Evolutionary conservation across 257 asterid genomes (phyloP).

Genomic region (Solanum rostratum): DNA sequence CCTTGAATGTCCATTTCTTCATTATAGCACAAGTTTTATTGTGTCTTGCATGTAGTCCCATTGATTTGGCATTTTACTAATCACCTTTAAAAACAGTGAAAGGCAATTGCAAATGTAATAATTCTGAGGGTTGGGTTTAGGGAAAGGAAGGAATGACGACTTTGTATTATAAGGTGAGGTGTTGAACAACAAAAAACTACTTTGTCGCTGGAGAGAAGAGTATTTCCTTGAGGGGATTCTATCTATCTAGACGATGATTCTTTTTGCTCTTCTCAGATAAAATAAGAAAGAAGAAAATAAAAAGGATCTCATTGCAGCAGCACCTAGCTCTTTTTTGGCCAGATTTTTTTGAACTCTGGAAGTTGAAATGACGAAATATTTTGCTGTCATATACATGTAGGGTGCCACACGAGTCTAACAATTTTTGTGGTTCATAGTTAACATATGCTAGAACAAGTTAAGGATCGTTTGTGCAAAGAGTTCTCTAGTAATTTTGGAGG

Average conservation of each 20-base stretch:
- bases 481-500: not conserved
- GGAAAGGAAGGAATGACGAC: not conserved
- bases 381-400: not conserved
- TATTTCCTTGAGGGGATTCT: not conserved
- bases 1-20: not conserved
- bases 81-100: not conserved
- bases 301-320: not conserved
- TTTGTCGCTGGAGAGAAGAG: not conserved
- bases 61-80: not conserved
- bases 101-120: not conserved
- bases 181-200: not conserved
- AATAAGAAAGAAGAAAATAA: not conserved
- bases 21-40: not conserved
- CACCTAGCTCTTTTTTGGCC: not conserved
- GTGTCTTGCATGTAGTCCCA: not conserved
- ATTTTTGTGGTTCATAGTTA: not conserved
- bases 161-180: not conserved
- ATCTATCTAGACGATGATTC: not conserved
- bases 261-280: not conserved
- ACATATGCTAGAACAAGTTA: not conserved
- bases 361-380: not conserved
- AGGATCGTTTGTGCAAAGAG: not conserved
- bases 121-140: not conserved
- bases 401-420: not conserved
- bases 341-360: not conserved